These are phyloP conservation scores for Aspergillus ellipticus DNA, from an alignment of 495 filamentous ascomycete genomes.

Conservation along the genomic window DNA sequence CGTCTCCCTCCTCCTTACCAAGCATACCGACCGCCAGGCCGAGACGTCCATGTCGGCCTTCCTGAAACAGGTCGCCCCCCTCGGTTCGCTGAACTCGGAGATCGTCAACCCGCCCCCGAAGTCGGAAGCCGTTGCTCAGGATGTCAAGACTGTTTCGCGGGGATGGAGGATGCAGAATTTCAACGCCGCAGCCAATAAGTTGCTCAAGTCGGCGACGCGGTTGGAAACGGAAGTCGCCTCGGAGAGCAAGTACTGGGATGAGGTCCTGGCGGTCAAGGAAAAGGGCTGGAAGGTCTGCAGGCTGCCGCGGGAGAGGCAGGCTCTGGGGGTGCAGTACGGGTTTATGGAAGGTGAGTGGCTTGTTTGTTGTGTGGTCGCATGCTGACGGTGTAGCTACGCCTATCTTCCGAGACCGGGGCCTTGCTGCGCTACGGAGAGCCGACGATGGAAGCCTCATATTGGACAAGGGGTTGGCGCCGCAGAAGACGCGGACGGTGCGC, in stretches of 20 bases:
- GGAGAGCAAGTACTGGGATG: conserved; percentile 85
- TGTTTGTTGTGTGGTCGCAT: background rate
- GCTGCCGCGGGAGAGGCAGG: conserved; percentile 66
- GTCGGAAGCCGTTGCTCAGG: conserved; percentile 47
- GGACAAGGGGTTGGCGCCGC: conserved; percentile 60
- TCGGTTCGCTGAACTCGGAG: conserved; percentile 74
- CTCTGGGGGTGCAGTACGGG: conserved; percentile 81
- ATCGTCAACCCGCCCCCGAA: conserved; percentile 56
- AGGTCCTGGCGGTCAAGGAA: conserved; percentile 74
- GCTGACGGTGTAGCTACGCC: conserved; percentile 51
- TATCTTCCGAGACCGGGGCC: conserved; percentile 71
- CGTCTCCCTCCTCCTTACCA: conserved; percentile 78
- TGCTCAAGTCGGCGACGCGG: conserved; percentile 67
- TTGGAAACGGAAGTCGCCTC: conserved; percentile 70
- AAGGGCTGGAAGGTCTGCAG: conserved; percentile 80
- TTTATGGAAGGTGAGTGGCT: conserved; percentile 63
- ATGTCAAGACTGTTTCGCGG: conserved; percentile 57
- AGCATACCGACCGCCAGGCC: conserved; percentile 64
- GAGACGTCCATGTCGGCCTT: conserved; percentile 62
- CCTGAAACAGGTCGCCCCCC: conserved; percentile 64
- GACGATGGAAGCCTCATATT: conserved; percentile 71
- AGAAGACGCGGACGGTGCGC: conserved; percentile 59
- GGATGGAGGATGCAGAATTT: conserved; percentile 78
- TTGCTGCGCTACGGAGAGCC: conserved; percentile 70
- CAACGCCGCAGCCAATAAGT: conserved; percentile 65